Conservation (phyloP, 148 eudicot genomes). For the Rhododendron williamsianum region DNA sequence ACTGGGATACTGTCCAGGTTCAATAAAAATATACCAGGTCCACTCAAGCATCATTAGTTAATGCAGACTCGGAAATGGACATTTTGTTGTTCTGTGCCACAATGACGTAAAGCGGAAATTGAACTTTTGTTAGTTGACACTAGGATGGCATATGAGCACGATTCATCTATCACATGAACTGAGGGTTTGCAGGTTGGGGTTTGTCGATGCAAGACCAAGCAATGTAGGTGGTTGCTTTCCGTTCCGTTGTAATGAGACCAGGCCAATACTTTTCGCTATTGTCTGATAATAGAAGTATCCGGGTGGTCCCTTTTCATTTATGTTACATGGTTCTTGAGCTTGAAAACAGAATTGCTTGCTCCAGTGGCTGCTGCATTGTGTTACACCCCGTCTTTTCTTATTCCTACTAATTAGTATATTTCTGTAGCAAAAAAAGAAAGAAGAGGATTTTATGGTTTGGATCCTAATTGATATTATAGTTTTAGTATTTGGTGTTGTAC, state of each 20-base stretch:
- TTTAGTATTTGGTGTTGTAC: too few species aligned
- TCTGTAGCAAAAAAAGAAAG: too few species aligned
- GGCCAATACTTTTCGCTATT: not conserved
- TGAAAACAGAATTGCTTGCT: not conserved
- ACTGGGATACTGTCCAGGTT: not conserved
- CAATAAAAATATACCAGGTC: not conserved
- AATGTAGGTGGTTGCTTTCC: not conserved
- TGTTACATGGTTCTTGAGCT: not conserved
- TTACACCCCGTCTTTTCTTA: too few species aligned
- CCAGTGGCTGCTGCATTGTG: not conserved
- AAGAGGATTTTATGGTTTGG: too few species aligned
- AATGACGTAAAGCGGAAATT: not conserved
- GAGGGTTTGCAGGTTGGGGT: not conserved
- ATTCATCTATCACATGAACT: not conserved
- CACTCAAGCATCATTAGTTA: not conserved
- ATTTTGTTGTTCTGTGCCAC: not conserved
- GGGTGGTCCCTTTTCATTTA: not conserved
- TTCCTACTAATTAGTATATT: too few species aligned
- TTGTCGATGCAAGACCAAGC: not conserved
- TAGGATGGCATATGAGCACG: not conserved
- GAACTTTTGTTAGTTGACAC: not conserved
- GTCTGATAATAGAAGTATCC: not conserved
- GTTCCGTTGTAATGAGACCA: not conserved
- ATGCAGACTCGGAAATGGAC: not conserved
- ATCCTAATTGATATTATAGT: too few species aligned